Evolutionary conservation across 2,329 filamentous ascomycete species (phyloP).

Genomic region (Aspergillus sp.): DNA sequence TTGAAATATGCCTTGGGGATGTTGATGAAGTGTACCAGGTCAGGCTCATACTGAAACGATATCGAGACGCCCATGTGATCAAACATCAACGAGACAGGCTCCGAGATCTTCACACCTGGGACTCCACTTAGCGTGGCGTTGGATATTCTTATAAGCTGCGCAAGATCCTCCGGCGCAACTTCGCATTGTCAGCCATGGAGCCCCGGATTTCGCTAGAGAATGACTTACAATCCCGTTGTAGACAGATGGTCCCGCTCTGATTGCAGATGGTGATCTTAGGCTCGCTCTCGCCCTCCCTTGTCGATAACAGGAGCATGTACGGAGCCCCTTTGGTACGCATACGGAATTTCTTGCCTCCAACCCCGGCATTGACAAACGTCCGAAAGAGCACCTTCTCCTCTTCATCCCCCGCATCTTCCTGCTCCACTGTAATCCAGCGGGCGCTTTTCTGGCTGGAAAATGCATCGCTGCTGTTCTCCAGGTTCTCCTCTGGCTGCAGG

Average conservation of each 20-base stretch:
- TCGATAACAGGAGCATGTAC: conserved; percentile 23
- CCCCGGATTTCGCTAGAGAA: not conserved
- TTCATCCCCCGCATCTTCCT: conserved; percentile 22
- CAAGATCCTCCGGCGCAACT: conserved; percentile 16
- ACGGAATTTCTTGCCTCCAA: conserved; percentile 21
- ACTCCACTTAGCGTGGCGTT: conserved; percentile 10
- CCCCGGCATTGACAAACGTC: conserved; percentile 24
- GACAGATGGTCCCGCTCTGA: conserved; percentile 21
- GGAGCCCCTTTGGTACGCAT: conserved; percentile 23
- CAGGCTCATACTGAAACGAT: conserved; percentile 19
- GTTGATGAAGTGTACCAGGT: conserved; percentile 20
- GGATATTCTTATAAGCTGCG: conserved; percentile 11
- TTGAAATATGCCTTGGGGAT: conserved; percentile 24
- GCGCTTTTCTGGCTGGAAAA: conserved; percentile 14
- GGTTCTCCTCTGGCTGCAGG: conserved; percentile 19
- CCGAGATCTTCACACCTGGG: conserved; percentile 10
- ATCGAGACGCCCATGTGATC: conserved; percentile 15
- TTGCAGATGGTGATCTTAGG: conserved; percentile 24
- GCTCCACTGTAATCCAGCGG: conserved; percentile 21
- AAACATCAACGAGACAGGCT: conserved; percentile 20
- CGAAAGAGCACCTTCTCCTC: conserved; percentile 21
- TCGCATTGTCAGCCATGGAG: not conserved
- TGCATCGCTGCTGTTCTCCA: conserved; percentile 7
- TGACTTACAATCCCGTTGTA: conserved; percentile 21
- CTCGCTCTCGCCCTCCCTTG: conserved; percentile 22